Base-by-base conservation (phyloP, 441 rosid genomes). In the Mallotus japonicus region DNA sequence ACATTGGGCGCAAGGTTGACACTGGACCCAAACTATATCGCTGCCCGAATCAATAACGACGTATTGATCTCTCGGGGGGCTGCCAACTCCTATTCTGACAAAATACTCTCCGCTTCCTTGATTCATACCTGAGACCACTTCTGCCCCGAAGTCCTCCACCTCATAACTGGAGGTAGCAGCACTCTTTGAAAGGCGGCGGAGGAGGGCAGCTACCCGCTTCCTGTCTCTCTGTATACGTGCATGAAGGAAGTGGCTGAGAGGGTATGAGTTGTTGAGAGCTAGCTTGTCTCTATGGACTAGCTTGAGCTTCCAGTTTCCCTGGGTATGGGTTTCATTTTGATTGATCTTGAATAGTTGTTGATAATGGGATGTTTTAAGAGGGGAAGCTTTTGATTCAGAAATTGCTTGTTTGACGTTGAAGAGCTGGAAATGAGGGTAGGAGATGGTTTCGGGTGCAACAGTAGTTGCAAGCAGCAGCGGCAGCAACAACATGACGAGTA, bases 41-140 rank as follows among this genome's bases (percentile, higher is more conserved):
- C 98, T 92, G 0, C 99, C 99, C 6, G 99, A 90, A 74, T 95
- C 99, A 61, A 92, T 82, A 5, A 90, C 99, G 86, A 95, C 85
- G 80, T 87, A 91, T 67, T 95, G 99, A 63, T 85, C 89, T 74
- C 88, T 85, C 0, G 98, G 88, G 0, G 99, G 99, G 69, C 95
- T 90, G 2, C 99, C 99, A 7, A 95, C 92, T 22, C 99, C 99
- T 14, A 95, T 86, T 74, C 99, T 78, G 0, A 95, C 93, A 55
- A 95, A 92, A 71, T 92, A 95, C 70, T 95, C 97, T 0, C 99
- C 99, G 9, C 99, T 95, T 0, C 99, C 99, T 78, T 95, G 97
- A 70, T 89, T 88, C 97, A 89, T 90, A 14, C 99, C 99, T 1
- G 99, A 95, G 4, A 46, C 87, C 49, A 85, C 94, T 32, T 87